Evolutionary conservation across 2,329 filamentous ascomycete species (phyloP), one percentile per base, ranked within the genome.

Genomic region (Neodidymelliopsis sp.): DNA sequence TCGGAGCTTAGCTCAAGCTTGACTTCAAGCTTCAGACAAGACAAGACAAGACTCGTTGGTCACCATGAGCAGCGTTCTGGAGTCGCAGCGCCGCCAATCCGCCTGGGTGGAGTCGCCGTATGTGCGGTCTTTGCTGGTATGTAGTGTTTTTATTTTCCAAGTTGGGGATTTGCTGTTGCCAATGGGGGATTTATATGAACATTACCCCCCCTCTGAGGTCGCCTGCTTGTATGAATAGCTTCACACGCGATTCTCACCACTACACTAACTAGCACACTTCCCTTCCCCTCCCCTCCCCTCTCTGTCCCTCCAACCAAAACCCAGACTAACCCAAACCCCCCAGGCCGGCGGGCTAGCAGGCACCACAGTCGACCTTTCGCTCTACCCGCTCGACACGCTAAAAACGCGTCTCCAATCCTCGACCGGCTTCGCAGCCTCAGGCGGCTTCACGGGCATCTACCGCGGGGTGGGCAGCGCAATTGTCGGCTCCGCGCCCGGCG

Each of bases 381-480:
- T 99, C 70, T 99, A 90, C 79, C 94, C 94, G 0, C 91, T 99
- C 80, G 95, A 99, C 82, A 99, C 94, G 0, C 87, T 99, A 70
- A 99, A 99, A 78, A 99, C 95, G 31, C 91, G 94, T 12, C 90
- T 99, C 6, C 94, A 99, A 78, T 91, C 91, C 56, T 83, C 83
- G 36, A 72, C 81, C 47, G 86, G 88, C 72, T 91, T 96, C 79
- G 85, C 90, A 68, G 81, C 88, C 46, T 86, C 87, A 2, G 93
- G 94, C 69, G 93, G 93, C 67, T 92, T 97, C 81, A 83, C 82
- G 38, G 92, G 93, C 54, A 90, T 97, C 64, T 99, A 99, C 79
- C 88, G 90, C 34, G 94, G 94, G 70, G 85, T 99, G 12, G 94
- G 93, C 37, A 90, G 86, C 49, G 91, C 92, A 0, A 80, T 97